Percentiles rank a stretch among this genome's conserved stretches.
These are phyloP conservation scores for Tricholoma furcatifolium DNA, from an alignment of 768 basidiomycete species.

Conservation along the genomic window DNA sequence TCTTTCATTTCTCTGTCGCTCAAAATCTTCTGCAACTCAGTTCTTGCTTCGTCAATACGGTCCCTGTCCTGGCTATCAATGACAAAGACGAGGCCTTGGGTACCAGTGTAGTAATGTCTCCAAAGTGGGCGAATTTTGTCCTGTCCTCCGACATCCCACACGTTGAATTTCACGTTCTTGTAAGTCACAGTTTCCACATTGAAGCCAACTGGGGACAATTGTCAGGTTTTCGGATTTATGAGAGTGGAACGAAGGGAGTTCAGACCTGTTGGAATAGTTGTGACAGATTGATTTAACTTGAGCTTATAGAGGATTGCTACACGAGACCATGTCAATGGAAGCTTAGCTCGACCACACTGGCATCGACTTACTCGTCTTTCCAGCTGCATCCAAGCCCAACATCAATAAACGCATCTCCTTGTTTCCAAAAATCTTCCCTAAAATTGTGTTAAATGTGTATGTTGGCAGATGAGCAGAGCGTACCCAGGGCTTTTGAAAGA, in stretches of 20 bases:
- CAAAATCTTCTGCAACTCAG: constrained; percentile 93
- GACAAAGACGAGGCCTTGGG: constrained; percentile 97
- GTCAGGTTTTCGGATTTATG: constrained; percentile 1
- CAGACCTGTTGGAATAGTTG: constrained; percentile 94
- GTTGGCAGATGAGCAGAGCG: constrained; percentile 19
- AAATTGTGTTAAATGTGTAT: constrained; percentile 5
- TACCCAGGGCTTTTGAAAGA: constrained; percentile 82
- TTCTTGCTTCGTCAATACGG: constrained; percentile 94
- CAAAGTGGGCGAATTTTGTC: constrained; percentile 98
- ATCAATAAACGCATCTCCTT: constrained; percentile 98
- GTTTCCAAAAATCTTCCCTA: constrained; percentile 94
- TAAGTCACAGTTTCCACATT: constrained; percentile 99
- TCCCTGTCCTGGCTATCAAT: constrained; percentile 96
- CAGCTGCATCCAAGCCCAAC: constrained; percentile 96
- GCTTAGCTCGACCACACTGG: too few species aligned
- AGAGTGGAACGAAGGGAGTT: constrained; percentile 2
- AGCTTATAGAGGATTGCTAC: constrained; percentile 98
- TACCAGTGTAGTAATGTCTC: constrained; percentile 99
- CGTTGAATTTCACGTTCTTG: constrained; percentile 96
- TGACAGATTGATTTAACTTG: constrained; percentile 98
- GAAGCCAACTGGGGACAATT: constrained; percentile 73
- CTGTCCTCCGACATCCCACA: constrained; percentile 99
- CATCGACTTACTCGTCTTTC: constrained; percentile 85
- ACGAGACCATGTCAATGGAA: constrained; percentile 6
- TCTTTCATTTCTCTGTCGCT: constrained; percentile 99